These are phyloP conservation scores for Senna tora DNA, from an alignment of 306 rosid genomes.

Conservation along the genomic window DNA sequence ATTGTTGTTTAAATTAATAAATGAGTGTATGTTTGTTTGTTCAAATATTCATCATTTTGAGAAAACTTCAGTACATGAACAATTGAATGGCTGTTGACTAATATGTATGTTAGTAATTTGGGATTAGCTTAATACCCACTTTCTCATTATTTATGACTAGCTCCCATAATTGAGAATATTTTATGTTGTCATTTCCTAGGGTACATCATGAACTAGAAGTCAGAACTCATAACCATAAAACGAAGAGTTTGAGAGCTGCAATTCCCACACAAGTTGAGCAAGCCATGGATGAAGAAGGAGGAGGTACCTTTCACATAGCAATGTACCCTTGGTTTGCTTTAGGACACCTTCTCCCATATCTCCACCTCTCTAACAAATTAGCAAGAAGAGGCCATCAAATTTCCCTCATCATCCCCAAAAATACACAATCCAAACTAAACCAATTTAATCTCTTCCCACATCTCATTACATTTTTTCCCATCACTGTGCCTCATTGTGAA, in stretches of 20 bases:
- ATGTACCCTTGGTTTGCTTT: constrained; percentile 53
- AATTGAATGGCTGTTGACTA: no score
- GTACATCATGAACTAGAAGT: background rate
- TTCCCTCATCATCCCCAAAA: constrained; percentile 41
- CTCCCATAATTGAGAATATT: background rate
- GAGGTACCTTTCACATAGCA: constrained; percentile 44
- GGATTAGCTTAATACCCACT: no score
- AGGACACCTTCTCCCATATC: constrained; percentile 40
- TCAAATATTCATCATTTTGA: no score
- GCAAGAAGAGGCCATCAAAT: constrained; percentile 45
- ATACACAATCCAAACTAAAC: constrained; percentile 26
- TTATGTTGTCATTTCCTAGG: background rate
- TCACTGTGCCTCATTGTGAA: constrained; percentile 38
- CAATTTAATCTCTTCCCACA: constrained; percentile 37
- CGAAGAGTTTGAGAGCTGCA: background rate
- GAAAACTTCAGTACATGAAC: no score
- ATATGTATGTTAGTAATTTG: no score
- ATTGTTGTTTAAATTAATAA: no score
- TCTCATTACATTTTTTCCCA: constrained; percentile 32
- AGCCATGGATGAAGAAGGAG: constrained; percentile 29
- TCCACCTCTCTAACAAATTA: constrained; percentile 42
- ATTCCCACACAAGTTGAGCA: background rate
- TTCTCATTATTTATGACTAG: no score
- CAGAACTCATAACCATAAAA: background rate
- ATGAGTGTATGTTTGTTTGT: no score